Conservation (phyloP, 2,329 filamentous ascomycete species). For the Fusarium sp. region DNA sequence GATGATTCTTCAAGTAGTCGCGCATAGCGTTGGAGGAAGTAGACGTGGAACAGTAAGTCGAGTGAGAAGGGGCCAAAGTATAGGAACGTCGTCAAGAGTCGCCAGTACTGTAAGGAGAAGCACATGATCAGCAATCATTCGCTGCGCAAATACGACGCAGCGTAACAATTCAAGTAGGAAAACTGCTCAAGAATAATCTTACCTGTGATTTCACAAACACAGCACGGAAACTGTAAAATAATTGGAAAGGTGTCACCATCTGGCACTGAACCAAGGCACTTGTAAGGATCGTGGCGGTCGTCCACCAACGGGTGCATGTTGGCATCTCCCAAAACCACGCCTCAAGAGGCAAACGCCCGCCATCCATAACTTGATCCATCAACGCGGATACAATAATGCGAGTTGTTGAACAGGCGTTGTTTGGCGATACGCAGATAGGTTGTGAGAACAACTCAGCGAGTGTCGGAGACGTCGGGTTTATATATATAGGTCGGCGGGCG, state of each 20-base stretch:
- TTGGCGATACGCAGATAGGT: neutral
- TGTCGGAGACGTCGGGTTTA: constrained; percentile 7
- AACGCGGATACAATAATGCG: neutral
- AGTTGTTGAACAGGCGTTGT: neutral
- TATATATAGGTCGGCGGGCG: neutral
- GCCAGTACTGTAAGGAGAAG: constrained; percentile 82
- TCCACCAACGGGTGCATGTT: constrained; percentile 96
- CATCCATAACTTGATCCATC: constrained; percentile 71
- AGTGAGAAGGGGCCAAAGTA: constrained; percentile 96
- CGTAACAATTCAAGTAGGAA: neutral
- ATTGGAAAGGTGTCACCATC: constrained; percentile 90
- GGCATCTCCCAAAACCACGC: constrained; percentile 99
- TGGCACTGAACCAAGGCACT: constrained; percentile 93
- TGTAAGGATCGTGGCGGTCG: constrained; percentile 86
- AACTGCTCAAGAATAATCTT: constrained; percentile 44
- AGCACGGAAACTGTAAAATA: constrained; percentile 95
- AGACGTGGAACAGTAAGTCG: constrained; percentile 96
- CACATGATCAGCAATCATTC: constrained; percentile 25
- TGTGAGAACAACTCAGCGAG: constrained; percentile 6
- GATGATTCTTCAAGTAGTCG: constrained; percentile 94
- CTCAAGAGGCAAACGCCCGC: constrained; percentile 81
- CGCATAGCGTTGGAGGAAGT: constrained; percentile 97
- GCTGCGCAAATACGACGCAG: neutral
- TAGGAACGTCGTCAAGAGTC: constrained; percentile 93
- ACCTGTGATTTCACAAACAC: constrained; percentile 95